phyloP scores from a whole-genome alignment of 805 yeast genomes.

The Candida pseudofarinosa region DNA sequence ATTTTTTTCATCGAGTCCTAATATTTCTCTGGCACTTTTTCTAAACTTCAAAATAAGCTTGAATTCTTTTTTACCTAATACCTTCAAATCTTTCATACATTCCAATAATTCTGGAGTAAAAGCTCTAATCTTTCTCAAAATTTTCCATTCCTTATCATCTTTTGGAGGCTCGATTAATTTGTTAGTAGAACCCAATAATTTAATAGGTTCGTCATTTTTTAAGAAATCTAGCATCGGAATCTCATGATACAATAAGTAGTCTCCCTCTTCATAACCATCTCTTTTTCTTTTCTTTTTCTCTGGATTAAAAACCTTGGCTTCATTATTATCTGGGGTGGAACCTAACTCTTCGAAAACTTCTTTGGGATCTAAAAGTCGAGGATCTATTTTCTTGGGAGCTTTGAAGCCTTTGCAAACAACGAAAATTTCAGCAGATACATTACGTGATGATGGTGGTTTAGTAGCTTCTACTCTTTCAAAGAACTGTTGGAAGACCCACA shows the following conservation, averaged over 20 bases:
- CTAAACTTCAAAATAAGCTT: slow-evolving; percentile 84
- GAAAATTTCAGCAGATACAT: slow-evolving; percentile 97
- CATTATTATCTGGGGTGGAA: slow-evolving; percentile 62
- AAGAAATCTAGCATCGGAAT: slow-evolving; percentile 78
- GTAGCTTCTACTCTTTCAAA: slow-evolving; percentile 98
- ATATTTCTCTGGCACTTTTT: slow-evolving; percentile 70
- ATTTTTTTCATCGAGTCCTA: slow-evolving; percentile 62
- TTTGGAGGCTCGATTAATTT: slow-evolving; percentile 55
- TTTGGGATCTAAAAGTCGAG: slow-evolving; percentile 84
- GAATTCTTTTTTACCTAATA: slow-evolving; percentile 91
- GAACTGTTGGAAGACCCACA: slow-evolving; percentile 97
- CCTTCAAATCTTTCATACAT: slow-evolving; percentile 88
- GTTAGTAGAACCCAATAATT: slow-evolving; percentile 69
- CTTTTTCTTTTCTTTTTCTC: slow-evolving; percentile 86
- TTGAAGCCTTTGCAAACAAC: slow-evolving; percentile 95
- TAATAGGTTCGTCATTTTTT: slow-evolving; percentile 77
- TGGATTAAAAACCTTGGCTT: slow-evolving; percentile 92
- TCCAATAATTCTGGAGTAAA: slow-evolving; percentile 77
- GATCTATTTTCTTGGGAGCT: slow-evolving; percentile 94
- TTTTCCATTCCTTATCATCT: slow-evolving; percentile 66
- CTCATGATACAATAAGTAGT: slow-evolving; percentile 65
- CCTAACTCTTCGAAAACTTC: slow-evolving; percentile 92
- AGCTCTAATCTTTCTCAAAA: slow-evolving; percentile 65
- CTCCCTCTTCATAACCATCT: slow-evolving; percentile 97
- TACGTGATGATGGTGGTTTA: slow-evolving; percentile 98